phyloP scores from a whole-genome alignment of 768 basidiomycete genomes.

The Roridomyces roridus region DNA sequence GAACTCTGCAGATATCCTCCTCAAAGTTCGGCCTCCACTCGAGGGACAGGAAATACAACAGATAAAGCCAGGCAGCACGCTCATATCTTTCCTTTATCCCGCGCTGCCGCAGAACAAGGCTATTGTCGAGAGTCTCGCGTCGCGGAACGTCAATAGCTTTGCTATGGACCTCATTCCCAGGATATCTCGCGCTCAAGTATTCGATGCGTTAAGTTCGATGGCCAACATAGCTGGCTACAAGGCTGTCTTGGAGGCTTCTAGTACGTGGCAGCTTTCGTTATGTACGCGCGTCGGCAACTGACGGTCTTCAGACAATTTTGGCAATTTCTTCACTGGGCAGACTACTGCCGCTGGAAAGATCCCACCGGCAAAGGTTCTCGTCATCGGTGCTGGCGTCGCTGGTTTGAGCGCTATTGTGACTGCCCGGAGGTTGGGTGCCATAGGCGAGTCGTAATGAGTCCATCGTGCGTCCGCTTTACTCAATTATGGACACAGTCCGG shows the following conservation, averaged over 20 bases:
- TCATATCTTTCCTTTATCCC: slow-evolving; percentile 87
- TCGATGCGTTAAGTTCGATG: slow-evolving; percentile 81
- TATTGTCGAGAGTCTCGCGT: slow-evolving; percentile 72
- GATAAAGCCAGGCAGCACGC: slow-evolving; percentile 76
- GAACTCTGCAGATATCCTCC: slow-evolving; percentile 72
- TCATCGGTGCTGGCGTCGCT: slow-evolving; percentile 90
- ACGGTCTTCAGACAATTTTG: slow-evolving; percentile 57
- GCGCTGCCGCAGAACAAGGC: slow-evolving; percentile 81
- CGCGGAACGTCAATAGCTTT: slow-evolving; percentile 72
- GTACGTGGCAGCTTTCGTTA: too few relatives aligned
- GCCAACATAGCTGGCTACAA: slow-evolving; percentile 95
- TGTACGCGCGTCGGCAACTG: too few relatives aligned
- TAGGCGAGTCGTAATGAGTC: slow-evolving; percentile 36
- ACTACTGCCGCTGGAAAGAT: slow-evolving; percentile 93
- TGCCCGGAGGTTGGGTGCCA: slow-evolving; percentile 83
- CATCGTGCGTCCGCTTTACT: too few relatives aligned
- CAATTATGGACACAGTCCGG: slow-evolving; percentile 50
- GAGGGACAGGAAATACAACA: slow-evolving; percentile 63
- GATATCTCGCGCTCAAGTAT: slow-evolving; percentile 89
- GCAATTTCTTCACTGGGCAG: slow-evolving; percentile 88
- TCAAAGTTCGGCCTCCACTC: slow-evolving; percentile 86
- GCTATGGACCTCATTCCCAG: slow-evolving; percentile 95
- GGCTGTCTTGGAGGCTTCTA: slow-evolving; percentile 89
- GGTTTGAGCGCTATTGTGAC: slow-evolving; percentile 90
- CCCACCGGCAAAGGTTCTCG: slow-evolving; percentile 84